These are phyloP conservation scores for Gymnopilus junonius DNA, from an alignment of 768 basidiomycete genomes.

Conservation along the genomic window DNA sequence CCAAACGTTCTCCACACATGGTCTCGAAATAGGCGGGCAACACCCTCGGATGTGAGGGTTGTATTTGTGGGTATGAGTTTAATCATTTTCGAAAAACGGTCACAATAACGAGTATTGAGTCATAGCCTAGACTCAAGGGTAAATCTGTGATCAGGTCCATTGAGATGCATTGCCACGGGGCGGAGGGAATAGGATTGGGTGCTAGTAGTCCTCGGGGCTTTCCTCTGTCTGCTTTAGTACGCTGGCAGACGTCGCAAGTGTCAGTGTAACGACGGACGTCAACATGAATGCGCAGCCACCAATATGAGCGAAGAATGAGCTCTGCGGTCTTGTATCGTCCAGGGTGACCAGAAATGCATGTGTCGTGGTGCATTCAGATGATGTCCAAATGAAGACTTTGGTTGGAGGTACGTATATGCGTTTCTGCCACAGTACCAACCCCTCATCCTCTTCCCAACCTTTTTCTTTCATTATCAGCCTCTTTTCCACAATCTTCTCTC, in stretches of 20 bases:
- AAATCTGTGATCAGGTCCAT: slow-evolving; percentile 6
- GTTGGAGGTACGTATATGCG: neutral
- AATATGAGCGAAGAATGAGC: slow-evolving; percentile 32
- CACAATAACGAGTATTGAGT: slow-evolving; percentile 11
- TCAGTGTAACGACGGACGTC: neutral
- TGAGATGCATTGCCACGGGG: slow-evolving; percentile 1
- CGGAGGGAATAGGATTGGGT: slow-evolving; percentile 1
- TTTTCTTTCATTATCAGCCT: slow-evolving; percentile 9
- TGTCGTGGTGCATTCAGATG: neutral
- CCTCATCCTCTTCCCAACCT: slow-evolving; percentile 5
- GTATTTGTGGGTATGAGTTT: too few species aligned
- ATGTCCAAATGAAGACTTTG: neutral
- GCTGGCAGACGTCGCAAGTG: slow-evolving; percentile 1
- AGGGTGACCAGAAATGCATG: neutral
- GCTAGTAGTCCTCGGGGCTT: slow-evolving; percentile 5
- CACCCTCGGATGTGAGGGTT: too few species aligned
- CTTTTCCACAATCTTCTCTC: slow-evolving; percentile 1
- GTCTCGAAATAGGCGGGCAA: too few species aligned
- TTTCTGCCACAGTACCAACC: neutral
- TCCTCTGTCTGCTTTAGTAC: neutral
- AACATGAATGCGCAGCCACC: neutral
- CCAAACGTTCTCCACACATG: too few species aligned
- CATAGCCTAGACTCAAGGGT: slow-evolving; percentile 1
- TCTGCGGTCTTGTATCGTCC: neutral
- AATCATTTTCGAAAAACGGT: slow-evolving; percentile 7